Conservation (phyloP, 2,329 filamentous ascomycete genomes). For the Amauroascus verrucosus region DNA sequence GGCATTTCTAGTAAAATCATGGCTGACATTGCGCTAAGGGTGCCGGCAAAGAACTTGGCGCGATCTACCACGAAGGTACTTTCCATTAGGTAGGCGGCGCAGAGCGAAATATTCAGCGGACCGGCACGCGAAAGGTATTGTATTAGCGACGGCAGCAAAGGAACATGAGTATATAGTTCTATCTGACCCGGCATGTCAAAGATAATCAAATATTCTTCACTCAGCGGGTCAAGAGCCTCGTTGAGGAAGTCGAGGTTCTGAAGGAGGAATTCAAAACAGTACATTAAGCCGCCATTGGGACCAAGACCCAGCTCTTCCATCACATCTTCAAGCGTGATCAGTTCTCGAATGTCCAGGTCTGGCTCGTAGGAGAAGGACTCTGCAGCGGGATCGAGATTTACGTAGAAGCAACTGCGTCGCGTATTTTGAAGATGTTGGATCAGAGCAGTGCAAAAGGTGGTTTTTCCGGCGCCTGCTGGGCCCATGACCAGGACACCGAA, state of each 20-base stretch:
- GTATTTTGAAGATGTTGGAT: conserved; percentile 88
- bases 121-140: conserved; percentile 70
- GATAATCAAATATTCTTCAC: conserved; percentile 92
- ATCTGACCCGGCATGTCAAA: conserved; percentile 99
- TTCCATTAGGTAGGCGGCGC: conserved; percentile 88
- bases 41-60: conserved; percentile 95
- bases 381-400: conserved; percentile 95
- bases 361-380: conserved; percentile 85
- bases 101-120: conserved; percentile 78
- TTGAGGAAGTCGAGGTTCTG: conserved; percentile 90
- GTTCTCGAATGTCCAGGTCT: conserved; percentile 88
- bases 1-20: conserved; percentile 98
- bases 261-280: conserved; percentile 92
- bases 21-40: conserved; percentile 90
- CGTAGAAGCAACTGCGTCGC: conserved; percentile 89
- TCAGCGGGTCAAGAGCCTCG: conserved; percentile 70
- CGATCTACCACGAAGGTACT: conserved; percentile 91
- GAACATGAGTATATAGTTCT: conserved; percentile 94
- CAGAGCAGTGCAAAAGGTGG: conserved; percentile 86
- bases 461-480: conserved; percentile 91
- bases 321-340: conserved; percentile 87
- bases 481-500: conserved; percentile 94
- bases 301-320: conserved; percentile 91
- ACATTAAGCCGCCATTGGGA: conserved; percentile 85
- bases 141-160: conserved; percentile 75